Evolutionary conservation across 2,329 filamentous ascomycete genomes (phyloP), one percentile per base, ranked within the genome.

Genomic region (Exophiala sideris): DNA sequence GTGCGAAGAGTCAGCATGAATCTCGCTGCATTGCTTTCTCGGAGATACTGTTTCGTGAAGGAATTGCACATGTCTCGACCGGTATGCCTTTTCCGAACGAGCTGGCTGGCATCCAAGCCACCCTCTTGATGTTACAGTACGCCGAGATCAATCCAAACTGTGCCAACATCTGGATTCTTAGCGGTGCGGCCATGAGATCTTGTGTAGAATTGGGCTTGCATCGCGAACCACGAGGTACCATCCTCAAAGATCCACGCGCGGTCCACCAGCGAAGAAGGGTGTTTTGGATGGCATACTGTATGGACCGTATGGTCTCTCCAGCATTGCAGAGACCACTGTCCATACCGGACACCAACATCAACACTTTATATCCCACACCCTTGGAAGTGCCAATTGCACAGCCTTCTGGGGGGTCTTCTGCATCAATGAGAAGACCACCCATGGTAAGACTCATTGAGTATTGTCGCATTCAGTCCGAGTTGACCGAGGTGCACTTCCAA

Each of bases 21-120:
- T 56, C 53, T 2, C 60, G 63, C 3, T 65, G 63, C 45, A 56
- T 64, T 8, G 59, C 64, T 1, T 57, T 66, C 33, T 66, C 64
- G 1, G 57, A 58, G 8, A 54, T 59, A 7, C 6, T 61, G 58
- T 18, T 66, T 62, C 16, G 56, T 51, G 24, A 64, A 64, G 53
- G 64, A 54, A 41, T 61, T 62, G 12, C 62, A 54, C 64, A 66
- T 32, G 24, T 29, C 7, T 29, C 24, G 24, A 29, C 24, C 24
- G 24, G 56, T 41, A 46, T 60, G 3, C 38, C 49, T 3, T 62
- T 62, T 46, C 63, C 62, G 12, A 46, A 21, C 18, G 55, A 58
- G 12, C 44, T 59, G 21, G 49, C 57, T 11, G 40, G 54, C 16
- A 40, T 59, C 21, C 57, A 59, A 48, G 45, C 44, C 7, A 60